Evolutionary conservation across 352 stramenopile species (phyloP), one percentile per base, ranked within the genome.

Genomic region (Pythium diclinum): DNA sequence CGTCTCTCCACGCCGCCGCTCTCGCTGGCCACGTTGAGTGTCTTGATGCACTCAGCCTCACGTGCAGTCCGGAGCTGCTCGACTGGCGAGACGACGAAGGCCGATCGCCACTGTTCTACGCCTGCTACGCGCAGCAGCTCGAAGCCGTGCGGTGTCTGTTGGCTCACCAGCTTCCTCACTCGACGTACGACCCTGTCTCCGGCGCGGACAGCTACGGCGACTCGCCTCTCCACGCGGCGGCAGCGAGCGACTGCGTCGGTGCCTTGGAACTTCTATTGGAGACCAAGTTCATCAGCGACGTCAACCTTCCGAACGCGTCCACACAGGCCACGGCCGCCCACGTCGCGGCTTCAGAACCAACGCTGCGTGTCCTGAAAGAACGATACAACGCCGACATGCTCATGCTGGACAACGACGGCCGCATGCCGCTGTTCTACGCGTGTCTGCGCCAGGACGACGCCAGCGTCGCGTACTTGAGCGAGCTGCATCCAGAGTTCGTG

Each of bases 71-170:
- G 28, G 71, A 76, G 5, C 71, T 79, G 17, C 63, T 89, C 23
- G 77, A 87, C 55, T 85, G 76, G 76, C 64, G 76, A 48, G 79
- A 88, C 66, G 75, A 83, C 47, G 78, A 89, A 54, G 83, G 84
- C 3, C 78, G 81, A 0, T 87, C 81, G 0, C 80, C 84, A 6
- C 52, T 92, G 6, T 92, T 89, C 66, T 92, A 90, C 58, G 81
- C 84, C 4, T 89, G 81, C 42, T 91, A 87, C 54, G 73, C 81
- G 0, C 68, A 76, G 1, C 79, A 92, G 38, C 16, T 83, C 11
- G 73, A 78, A 9, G 76, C 63, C 16, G 73, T 85, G 2, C 56
- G 49, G 23, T 84, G 83, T n/a, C 52, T 92, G 1, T n/a, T 89
- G 25, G 61, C 17, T 6, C 59, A 32, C 33, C 60, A 55, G 33